phyloP scores from a whole-genome alignment of 495 filamentous ascomycete genomes.

The Chaetomidium leptoderma region DNA sequence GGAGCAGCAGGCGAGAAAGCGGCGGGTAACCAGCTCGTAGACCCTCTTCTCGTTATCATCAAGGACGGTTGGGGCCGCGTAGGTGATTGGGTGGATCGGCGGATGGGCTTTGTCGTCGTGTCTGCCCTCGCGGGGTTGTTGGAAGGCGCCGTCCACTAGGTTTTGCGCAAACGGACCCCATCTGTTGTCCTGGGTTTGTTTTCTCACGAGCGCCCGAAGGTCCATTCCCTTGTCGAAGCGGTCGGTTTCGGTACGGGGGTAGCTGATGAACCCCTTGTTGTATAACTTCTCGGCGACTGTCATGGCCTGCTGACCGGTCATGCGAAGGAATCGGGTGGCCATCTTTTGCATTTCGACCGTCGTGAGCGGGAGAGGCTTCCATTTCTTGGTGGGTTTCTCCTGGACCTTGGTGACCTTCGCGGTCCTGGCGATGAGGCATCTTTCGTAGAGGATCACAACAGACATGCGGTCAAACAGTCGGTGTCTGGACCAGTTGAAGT shows the following conservation, averaged over 20 bases:
- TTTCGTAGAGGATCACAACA: constrained; percentile 77
- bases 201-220: constrained; percentile 71
- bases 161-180: constrained; percentile 85
- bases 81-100: constrained; percentile 89
- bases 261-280: constrained; percentile 92
- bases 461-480: constrained; percentile 84
- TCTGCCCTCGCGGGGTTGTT: constrained; percentile 71
- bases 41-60: constrained; percentile 65
- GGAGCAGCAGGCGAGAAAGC: constrained; percentile 94
- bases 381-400: constrained; percentile 89
- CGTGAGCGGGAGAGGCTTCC: constrained; percentile 87
- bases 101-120: constrained; percentile 96
- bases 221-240: constrained; percentile 91
- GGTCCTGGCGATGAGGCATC: constrained; percentile 69
- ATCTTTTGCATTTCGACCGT: constrained; percentile 99
- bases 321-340: constrained; percentile 75
- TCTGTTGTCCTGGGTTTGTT: constrained; percentile 66
- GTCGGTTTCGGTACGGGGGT: constrained; percentile 95
- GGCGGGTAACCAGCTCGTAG: constrained; percentile 90
- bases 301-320: constrained; percentile 87
- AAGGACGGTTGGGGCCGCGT: constrained; percentile 59
- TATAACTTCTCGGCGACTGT: constrained; percentile 85
- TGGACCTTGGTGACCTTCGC: constrained; percentile 79
- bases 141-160: constrained; percentile 73
- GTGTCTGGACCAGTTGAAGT: constrained; percentile 77